phyloP scores from a whole-genome alignment of 1,284 basidiomycete species.

The Hypsizygus ulmarius region DNA sequence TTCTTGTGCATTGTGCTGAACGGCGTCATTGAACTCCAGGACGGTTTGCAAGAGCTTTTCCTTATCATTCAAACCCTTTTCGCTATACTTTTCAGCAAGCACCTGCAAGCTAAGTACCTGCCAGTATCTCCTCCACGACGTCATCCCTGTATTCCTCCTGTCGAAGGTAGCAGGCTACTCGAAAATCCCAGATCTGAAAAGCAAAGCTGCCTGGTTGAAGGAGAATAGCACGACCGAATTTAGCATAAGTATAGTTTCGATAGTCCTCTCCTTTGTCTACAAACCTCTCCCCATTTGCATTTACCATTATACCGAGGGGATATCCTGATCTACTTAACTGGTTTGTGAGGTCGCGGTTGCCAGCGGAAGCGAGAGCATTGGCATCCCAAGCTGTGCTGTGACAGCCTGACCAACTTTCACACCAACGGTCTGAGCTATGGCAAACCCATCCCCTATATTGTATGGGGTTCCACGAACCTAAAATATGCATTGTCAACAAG shows the following conservation, averaged over 20 bases:
- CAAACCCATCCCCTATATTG: conserved; percentile 62
- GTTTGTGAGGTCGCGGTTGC: conserved; percentile 58
- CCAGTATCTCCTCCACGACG: conserved; percentile 53
- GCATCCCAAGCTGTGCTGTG: conserved; percentile 73
- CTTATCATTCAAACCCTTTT: conserved; percentile 45
- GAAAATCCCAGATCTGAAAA: conserved; percentile 62
- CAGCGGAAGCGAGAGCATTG: conserved; percentile 48
- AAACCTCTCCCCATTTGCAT: conserved; percentile 53
- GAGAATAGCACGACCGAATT: conserved; percentile 59
- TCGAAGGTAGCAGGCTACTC: conserved; percentile 42
- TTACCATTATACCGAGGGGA: conserved; percentile 67
- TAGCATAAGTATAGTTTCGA: conserved; percentile 70
- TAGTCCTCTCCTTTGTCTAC: conserved; percentile 71
- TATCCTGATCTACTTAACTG: conserved; percentile 73
- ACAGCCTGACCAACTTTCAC: conserved; percentile 62
- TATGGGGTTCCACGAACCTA: conserved; percentile 69
- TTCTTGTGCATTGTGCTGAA: conserved; percentile 35
- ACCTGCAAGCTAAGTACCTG: conserved; percentile 46
- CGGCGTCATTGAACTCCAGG: conserved; percentile 49
- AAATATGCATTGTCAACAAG: conserved; percentile 2
- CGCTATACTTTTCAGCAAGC: conserved; percentile 46
- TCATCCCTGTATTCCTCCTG: conserved; percentile 64
- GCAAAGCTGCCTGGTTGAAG: conserved; percentile 54
- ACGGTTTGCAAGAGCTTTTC: conserved; percentile 45
- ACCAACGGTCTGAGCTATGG: conserved; percentile 48